These are phyloP conservation scores for Scalesia atractyloides DNA, from an alignment of 129 eudicot species.

Conservation along the genomic window DNA sequence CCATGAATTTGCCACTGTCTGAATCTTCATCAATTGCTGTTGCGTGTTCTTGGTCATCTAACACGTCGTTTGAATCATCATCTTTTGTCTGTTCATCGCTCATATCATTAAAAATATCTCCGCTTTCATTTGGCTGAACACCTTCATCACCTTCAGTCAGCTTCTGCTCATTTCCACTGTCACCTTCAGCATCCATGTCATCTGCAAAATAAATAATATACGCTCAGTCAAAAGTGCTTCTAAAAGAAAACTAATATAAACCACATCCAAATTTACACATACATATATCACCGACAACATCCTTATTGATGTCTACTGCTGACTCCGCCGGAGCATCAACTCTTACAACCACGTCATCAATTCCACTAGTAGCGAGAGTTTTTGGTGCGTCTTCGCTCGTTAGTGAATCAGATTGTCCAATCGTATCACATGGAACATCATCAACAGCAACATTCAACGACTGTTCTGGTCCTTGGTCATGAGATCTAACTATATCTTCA, in stretches of 20 bases:
- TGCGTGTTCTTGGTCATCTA: conserved; percentile 6
- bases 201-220: conserved; percentile 22
- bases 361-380: conserved; percentile 14
- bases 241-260: background rate
- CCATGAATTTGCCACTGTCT: background rate
- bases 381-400: conserved; percentile 16
- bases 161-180: too few species aligned
- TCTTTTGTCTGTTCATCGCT: conserved; percentile 4
- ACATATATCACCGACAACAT: conserved; percentile 29
- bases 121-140: conserved; percentile 6
- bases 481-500: conserved; percentile 5
- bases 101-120: background rate
- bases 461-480: conserved; percentile 11
- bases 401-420: conserved; percentile 10
- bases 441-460: conserved; percentile 12
- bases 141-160: conserved; percentile 19
- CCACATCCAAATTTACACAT: conserved; percentile 2
- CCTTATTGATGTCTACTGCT: conserved; percentile 10
- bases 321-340: conserved; percentile 11
- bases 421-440: conserved; percentile 21
- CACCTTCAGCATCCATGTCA: conserved; percentile 19
- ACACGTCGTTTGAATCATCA: conserved; percentile 6
- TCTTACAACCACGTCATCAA: background rate
- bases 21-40: background rate
- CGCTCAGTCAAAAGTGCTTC: background rate